Base-by-base conservation (phyloP, 2,329 filamentous ascomycete species). In the Pezicula rhizophila region DNA sequence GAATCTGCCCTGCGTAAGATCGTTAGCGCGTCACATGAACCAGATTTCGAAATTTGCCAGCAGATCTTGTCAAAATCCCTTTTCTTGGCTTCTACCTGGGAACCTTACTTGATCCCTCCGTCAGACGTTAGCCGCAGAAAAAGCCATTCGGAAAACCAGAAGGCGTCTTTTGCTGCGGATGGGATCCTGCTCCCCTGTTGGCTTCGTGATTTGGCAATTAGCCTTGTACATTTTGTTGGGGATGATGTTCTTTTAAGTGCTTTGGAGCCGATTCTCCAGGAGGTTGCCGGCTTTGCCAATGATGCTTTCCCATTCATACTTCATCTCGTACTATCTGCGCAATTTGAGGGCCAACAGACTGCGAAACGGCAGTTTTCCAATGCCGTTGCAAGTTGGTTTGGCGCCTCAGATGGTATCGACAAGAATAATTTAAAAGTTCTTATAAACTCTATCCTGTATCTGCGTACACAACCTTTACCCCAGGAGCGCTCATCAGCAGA, bases 281-380 rank as follows among this genome's bases (percentile, higher is more conserved):
- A 76, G 11, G 79, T 92, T 23, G 75, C 79, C 37, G 78, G 79
- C 0, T 82, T 96, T 61, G 85, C 90, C 0, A 78, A 84, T 52
- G 78, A 82, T 38, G 74, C 89, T 0, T 84, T 97, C 44, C 90
- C 91, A 0, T 95, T 88, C 56, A 78, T 97, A 46, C 72, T 95
- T 3, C 95, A 99, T 66, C 73, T 96, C 38, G 82, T 90, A 14
- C 74, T 99, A 1, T 71, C 82, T 1, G 77, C 80, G 37, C 84
- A 92, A 59, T 68, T 78, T n/a, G 76, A 85, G 25, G 74, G 75
- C 35, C 76, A 82, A 25, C 77, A 81, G 53, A 69, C 66, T 1
- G 69, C 82, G 28, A 85, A 83, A 48, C 73, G 76, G 7, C 68
- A 70, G 7, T 63, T 96, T 1, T 96, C 91, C 0, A 70, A 72